Evolutionary conservation across 352 stramenopile species (phyloP).

Genomic region (Phytophthora tentaculata): DNA sequence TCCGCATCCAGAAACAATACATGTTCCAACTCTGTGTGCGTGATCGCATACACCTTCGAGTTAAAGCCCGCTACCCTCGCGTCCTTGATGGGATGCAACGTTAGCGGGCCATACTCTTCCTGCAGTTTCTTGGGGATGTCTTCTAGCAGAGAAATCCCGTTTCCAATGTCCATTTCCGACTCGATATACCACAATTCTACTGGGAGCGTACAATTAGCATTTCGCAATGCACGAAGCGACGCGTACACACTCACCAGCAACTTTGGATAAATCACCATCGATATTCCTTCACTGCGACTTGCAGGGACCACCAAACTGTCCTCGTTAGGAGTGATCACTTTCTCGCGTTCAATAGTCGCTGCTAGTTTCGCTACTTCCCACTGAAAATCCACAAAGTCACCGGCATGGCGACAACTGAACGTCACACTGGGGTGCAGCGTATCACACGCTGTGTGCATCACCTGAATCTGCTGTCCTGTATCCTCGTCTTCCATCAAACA

Average conservation of each 20-base stretch:
- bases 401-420: conserved; percentile 50
- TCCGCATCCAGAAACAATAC: conserved; percentile 65
- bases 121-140: conserved; percentile 31
- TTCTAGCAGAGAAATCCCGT: conserved; percentile 23
- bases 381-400: conserved; percentile 51
- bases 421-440: conserved; percentile 43
- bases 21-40: conserved; percentile 41
- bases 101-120: conserved; percentile 30
- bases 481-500: conserved; percentile 51
- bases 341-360: conserved; percentile 19
- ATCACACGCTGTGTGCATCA: conserved; percentile 48
- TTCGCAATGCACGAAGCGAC: conserved; percentile 47
- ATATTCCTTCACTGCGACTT: conserved; percentile 39
- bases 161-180: conserved; percentile 40
- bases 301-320: neutral
- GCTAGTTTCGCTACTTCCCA: conserved; percentile 28
- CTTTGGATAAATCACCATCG: conserved; percentile 68
- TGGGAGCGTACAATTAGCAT: conserved; percentile 51
- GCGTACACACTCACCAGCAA: conserved; percentile 52
- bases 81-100: conserved; percentile 36
- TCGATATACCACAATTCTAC: conserved; percentile 66
- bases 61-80: conserved; percentile 46
- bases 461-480: conserved; percentile 40
- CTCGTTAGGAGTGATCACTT: conserved; percentile 7
- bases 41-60: conserved; percentile 55